Conservation (phyloP, 2,329 filamentous ascomycete genomes). For the Sporothrix pseudoabietina region DNA sequence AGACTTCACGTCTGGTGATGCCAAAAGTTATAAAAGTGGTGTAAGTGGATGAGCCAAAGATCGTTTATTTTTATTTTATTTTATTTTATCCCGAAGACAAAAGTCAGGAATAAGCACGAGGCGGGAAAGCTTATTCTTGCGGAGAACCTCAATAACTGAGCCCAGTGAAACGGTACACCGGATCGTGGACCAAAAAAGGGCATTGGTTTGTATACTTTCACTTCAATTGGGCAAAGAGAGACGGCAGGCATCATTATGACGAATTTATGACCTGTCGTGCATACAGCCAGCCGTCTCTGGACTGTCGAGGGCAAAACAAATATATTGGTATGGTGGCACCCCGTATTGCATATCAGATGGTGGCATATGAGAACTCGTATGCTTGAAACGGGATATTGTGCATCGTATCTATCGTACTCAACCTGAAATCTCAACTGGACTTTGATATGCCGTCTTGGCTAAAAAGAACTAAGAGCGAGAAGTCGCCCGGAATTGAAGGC, state of each 20-base stretch:
- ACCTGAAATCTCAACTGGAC: neutral
- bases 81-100: neutral
- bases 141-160: neutral
- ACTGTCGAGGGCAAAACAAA: neutral
- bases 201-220: neutral
- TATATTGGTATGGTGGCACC: neutral
- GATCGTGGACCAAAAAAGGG: neutral
- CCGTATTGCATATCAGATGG: neutral
- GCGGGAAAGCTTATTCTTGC: slow-evolving; percentile 7
- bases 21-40: neutral
- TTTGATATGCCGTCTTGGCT: neutral
- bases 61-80: neutral
- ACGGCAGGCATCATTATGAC: no score
- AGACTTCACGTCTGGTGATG: neutral
- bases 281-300: neutral
- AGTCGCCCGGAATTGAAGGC: neutral
- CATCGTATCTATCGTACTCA: neutral
- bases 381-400: neutral
- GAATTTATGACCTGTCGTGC: neutral
- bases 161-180: neutral
- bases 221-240: neutral
- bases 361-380: neutral
- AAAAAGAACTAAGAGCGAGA: neutral
- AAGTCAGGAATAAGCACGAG: neutral
- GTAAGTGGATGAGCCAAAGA: neutral